Conservation (phyloP, 1,139 yeast genomes). For the Arxiozyma heterogenica region DNA sequence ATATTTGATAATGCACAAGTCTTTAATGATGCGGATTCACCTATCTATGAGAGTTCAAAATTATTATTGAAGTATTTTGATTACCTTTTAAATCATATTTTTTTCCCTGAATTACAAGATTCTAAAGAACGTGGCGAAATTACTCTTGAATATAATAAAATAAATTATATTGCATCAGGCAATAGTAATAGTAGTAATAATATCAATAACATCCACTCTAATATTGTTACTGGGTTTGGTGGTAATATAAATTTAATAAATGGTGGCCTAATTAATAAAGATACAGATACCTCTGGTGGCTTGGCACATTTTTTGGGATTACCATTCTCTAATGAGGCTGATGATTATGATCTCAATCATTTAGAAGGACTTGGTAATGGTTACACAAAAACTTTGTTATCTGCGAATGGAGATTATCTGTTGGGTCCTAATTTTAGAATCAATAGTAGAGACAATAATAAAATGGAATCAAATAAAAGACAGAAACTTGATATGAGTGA, state of each 20-base stretch:
- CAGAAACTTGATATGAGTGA: slow-evolving; percentile 5
- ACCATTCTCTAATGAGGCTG: slow-evolving; percentile 15
- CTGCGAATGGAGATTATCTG: slow-evolving; percentile 29
- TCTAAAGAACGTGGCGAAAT: slow-evolving; percentile 28
- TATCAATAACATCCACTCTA: background rate
- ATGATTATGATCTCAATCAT: slow-evolving; percentile 25
- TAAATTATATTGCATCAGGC: background rate
- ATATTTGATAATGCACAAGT: slow-evolving; percentile 51
- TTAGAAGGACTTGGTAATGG: slow-evolving; percentile 31
- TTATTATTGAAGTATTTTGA: slow-evolving; percentile 32
- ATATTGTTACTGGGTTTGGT: background rate
- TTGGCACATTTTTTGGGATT: background rate
- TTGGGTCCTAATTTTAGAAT: slow-evolving; percentile 18
- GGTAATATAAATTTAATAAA: background rate
- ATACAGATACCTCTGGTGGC: background rate
- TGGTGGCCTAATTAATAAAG: background rate
- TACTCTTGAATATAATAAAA: slow-evolving; percentile 17
- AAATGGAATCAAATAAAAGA: slow-evolving; percentile 7
- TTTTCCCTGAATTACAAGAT: slow-evolving; percentile 26
- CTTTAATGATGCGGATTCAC: slow-evolving; percentile 48
- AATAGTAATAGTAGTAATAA: background rate
- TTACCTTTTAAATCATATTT: slow-evolving; percentile 17
- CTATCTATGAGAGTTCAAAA: slow-evolving; percentile 48
- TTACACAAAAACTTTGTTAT: slow-evolving; percentile 23
- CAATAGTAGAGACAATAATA: background rate